These are phyloP conservation scores for Phialophora expanda DNA, from an alignment of 2,329 filamentous ascomycete genomes.

Conservation along the genomic window DNA sequence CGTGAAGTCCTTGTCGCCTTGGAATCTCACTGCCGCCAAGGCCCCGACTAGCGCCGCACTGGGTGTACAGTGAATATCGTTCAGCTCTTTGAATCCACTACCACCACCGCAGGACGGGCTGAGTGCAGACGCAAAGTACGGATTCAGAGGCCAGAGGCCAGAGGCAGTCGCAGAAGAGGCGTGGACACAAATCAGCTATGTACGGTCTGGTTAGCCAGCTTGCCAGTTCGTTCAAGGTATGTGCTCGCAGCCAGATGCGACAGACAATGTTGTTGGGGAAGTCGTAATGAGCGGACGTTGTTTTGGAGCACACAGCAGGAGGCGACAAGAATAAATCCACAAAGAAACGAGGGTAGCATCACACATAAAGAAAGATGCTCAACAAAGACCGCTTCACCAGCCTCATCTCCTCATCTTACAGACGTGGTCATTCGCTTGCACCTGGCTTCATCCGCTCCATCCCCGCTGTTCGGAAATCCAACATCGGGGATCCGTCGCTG, in stretches of 20 bases:
- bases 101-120: not conserved
- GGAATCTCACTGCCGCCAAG: not conserved
- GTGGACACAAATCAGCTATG: slow-evolving; percentile 2
- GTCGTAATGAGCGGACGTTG: slow-evolving; percentile 10
- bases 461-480: slow-evolving; percentile 21
- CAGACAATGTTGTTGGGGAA: not conserved
- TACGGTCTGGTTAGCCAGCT: slow-evolving; percentile 1
- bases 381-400: slow-evolving; percentile 27
- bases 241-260: not conserved
- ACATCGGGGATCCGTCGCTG: slow-evolving; percentile 20
- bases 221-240: not conserved
- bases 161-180: not conserved
- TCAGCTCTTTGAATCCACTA: not conserved
- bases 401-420: slow-evolving; percentile 32
- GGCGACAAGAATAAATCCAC: slow-evolving; percentile 23
- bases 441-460: slow-evolving; percentile 21
- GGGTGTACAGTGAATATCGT: not conserved
- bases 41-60: slow-evolving; percentile 1
- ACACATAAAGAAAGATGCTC: slow-evolving; percentile 21
- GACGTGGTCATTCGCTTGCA: slow-evolving; percentile 27
- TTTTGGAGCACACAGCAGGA: slow-evolving; percentile 20
- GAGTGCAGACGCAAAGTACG: not conserved
- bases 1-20: not conserved
- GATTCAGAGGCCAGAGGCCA: not conserved
- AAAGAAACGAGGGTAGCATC: slow-evolving; percentile 17